Conservation (phyloP, 768 basidiomycete species). For the Amanita pallidorosea region DNA sequence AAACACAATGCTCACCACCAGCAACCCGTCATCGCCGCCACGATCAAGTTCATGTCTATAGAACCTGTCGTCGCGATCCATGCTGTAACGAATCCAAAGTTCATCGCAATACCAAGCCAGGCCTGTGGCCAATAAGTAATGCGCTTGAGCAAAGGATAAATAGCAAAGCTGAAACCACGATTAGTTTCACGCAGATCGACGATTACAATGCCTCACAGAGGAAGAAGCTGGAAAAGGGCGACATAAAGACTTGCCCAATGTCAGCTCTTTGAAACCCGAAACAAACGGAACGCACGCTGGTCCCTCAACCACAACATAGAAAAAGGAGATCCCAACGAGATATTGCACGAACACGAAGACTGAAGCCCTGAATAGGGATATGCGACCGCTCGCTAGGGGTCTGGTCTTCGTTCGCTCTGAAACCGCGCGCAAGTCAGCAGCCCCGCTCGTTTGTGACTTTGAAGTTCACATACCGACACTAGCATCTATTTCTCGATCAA, state of each 20-base stretch:
- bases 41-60: slow-evolving; percentile 21
- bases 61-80: slow-evolving; percentile 30
- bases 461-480: slow-evolving; percentile 31
- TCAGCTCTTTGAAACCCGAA: slow-evolving; percentile 11
- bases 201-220: slow-evolving; percentile 22
- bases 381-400: slow-evolving; percentile 37
- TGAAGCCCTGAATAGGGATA: slow-evolving; percentile 30
- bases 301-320: slow-evolving; percentile 19
- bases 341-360: slow-evolving; percentile 32
- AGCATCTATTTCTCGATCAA: slow-evolving; percentile 40
- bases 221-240: slow-evolving; percentile 34
- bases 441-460: background rate
- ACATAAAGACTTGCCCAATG: slow-evolving; percentile 23
- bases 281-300: slow-evolving; percentile 20
- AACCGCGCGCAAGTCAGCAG: background rate
- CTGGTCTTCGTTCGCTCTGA: slow-evolving; percentile 37
- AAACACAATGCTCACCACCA: slow-evolving; percentile 28
- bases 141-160: slow-evolving; percentile 47
- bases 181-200: slow-evolving; percentile 14
- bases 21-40: slow-evolving; percentile 25
- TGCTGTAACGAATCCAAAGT: slow-evolving; percentile 38
- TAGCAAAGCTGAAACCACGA: slow-evolving; percentile 20
- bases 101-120: slow-evolving; percentile 51
- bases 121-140: slow-evolving; percentile 53
- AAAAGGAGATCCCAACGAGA: slow-evolving; percentile 26